Conservation (phyloP, 2,329 filamentous ascomycete genomes). For the Gaeumannomyces tritici region DNA sequence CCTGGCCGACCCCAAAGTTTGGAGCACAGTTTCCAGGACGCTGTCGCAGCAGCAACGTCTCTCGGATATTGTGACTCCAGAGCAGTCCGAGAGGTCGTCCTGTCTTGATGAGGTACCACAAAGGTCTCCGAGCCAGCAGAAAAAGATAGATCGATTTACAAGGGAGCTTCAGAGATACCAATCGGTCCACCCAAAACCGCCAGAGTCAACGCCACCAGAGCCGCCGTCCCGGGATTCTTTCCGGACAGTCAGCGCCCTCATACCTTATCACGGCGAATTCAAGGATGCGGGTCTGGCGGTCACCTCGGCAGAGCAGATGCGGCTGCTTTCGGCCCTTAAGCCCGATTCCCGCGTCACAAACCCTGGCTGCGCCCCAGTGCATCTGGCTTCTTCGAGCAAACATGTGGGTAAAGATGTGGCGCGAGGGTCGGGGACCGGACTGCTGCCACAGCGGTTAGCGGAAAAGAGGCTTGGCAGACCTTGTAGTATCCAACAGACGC, state of each 20-base stretch:
- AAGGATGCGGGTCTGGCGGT: slow-evolving; percentile 44
- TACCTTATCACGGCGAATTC: slow-evolving; percentile 45
- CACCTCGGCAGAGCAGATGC: slow-evolving; percentile 38
- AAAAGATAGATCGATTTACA: slow-evolving; percentile 29
- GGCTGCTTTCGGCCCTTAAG: neutral
- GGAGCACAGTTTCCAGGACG: slow-evolving; percentile 34
- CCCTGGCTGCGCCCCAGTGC: too few relatives aligned
- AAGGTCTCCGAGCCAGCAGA: slow-evolving; percentile 31
- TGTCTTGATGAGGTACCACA: slow-evolving; percentile 17
- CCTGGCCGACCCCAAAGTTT: slow-evolving; percentile 26
- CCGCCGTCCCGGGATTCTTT: slow-evolving; percentile 31
- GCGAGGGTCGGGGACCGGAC: too few relatives aligned
- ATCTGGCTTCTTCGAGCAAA: neutral
- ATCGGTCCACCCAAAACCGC: slow-evolving; percentile 25
- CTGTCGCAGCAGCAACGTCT: slow-evolving; percentile 34
- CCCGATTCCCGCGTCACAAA: neutral
- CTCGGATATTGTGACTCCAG: slow-evolving; percentile 20
- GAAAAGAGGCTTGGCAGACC: neutral
- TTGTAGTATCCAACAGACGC: neutral
- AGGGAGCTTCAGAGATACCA: slow-evolving; percentile 30
- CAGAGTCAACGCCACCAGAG: slow-evolving; percentile 28
- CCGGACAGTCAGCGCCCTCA: slow-evolving; percentile 40
- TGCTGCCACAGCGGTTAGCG: neutral
- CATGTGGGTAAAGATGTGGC: neutral
- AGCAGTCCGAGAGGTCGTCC: slow-evolving; percentile 8